phyloP scores from a whole-genome alignment of 2,329 filamentous ascomycete species.

The Epichloe sylvatica region DNA sequence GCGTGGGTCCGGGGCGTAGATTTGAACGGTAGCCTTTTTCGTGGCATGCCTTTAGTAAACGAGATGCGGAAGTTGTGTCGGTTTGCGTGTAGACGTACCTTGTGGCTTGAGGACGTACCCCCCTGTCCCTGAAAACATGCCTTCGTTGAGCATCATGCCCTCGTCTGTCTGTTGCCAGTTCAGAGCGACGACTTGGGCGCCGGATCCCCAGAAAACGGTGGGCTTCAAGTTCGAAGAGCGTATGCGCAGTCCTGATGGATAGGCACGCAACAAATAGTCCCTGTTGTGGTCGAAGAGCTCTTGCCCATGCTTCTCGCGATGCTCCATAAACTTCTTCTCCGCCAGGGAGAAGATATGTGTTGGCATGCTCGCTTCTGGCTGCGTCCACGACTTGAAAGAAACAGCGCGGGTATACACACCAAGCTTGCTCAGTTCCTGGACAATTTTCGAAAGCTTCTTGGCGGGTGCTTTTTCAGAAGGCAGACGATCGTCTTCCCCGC shows the following conservation, averaged over 20 bases:
- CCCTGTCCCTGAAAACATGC: slow-evolving; percentile 72
- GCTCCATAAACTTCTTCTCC: slow-evolving; percentile 49
- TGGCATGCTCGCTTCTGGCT: slow-evolving; percentile 53
- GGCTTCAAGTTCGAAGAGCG: slow-evolving; percentile 80
- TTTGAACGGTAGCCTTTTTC: slow-evolving; percentile 18
- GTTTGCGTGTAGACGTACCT: slow-evolving; percentile 27
- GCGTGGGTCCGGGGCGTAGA: slow-evolving; percentile 9
- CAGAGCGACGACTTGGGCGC: slow-evolving; percentile 79
- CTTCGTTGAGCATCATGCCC: slow-evolving; percentile 92
- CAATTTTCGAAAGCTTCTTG: slow-evolving; percentile 47
- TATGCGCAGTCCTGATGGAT: slow-evolving; percentile 70
- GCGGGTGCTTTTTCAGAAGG: slow-evolving; percentile 27
- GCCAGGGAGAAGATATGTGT: slow-evolving; percentile 56
- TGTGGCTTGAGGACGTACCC: slow-evolving; percentile 79
- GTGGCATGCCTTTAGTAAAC: not conserved
- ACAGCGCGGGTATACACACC: slow-evolving; percentile 76
- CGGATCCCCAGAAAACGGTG: slow-evolving; percentile 71
- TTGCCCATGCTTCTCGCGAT: slow-evolving; percentile 34
- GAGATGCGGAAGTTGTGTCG: not conserved
- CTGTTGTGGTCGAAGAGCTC: slow-evolving; percentile 69
- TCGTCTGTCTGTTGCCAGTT: slow-evolving; percentile 91
- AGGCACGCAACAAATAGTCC: slow-evolving; percentile 71
- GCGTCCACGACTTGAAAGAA: slow-evolving; percentile 64
- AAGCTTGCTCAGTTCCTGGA: slow-evolving; percentile 57
- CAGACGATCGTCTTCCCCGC: slow-evolving; percentile 23